These are phyloP conservation scores for Arthrocladium fulminans DNA, from an alignment of 2,329 filamentous ascomycete species.

Conservation along the genomic window DNA sequence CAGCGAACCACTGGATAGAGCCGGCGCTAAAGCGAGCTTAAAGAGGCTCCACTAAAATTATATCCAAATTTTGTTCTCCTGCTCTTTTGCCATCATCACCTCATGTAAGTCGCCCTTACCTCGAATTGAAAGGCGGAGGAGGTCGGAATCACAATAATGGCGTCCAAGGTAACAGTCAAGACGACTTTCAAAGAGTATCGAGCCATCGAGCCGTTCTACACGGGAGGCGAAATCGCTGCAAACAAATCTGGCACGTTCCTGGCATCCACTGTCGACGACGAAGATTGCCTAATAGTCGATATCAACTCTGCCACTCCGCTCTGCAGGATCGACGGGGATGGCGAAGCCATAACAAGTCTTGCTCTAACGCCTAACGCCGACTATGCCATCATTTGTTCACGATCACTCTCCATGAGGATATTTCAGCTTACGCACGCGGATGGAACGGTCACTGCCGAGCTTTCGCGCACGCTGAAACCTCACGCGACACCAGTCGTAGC, in stretches of 20 bases:
- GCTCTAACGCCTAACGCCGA: constrained; percentile 75
- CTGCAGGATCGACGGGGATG: constrained; percentile 78
- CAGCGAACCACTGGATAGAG: background rate
- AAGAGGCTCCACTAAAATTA: constrained; percentile 1
- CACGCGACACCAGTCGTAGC: constrained; percentile 85
- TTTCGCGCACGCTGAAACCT: constrained; percentile 75
- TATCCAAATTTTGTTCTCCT: background rate
- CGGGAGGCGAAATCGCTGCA: constrained; percentile 77
- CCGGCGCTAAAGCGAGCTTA: constrained; percentile 3
- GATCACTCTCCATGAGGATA: constrained; percentile 92
- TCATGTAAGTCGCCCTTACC: background rate
- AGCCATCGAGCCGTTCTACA: constrained; percentile 87
- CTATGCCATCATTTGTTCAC: constrained; percentile 82
- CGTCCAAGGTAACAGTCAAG: constrained; percentile 54
- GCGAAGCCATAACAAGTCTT: constrained; percentile 42
- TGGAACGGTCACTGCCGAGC: constrained; percentile 52
- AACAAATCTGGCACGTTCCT: constrained; percentile 73
- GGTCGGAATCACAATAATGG: constrained; percentile 29
- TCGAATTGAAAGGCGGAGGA: constrained; percentile 1
- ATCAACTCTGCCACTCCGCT: constrained; percentile 73
- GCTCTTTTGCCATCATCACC: background rate
- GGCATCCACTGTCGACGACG: constrained; percentile 71
- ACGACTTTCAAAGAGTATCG: constrained; percentile 81
- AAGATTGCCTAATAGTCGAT: constrained; percentile 83
- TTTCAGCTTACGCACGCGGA: constrained; percentile 60